A percentile compares a stretch with the other conserved stretches of the same genome.
phyloP scores from a whole-genome alignment of 176 grass and related monocot genomes.

The Rhynchospora breviuscula region DNA sequence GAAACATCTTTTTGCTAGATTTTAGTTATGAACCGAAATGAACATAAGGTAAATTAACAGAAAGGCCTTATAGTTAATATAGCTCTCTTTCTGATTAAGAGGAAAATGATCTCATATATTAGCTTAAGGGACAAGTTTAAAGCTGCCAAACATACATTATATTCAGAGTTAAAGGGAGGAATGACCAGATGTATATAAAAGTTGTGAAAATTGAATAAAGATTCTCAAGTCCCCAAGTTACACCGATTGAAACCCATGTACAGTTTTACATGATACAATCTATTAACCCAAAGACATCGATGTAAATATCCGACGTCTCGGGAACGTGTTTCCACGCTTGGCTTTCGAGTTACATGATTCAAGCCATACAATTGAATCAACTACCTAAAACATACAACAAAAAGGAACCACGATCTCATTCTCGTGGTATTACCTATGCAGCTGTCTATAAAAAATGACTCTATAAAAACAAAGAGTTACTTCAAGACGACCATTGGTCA shows the following conservation, averaged over 20 bases:
- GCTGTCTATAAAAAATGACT: constrained; percentile 15
- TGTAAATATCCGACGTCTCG: constrained; percentile 3
- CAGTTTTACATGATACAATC: constrained; percentile 15
- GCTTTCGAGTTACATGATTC: constrained; percentile 16
- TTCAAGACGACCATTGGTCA: constrained; percentile 71
- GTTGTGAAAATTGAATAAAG: neutral
- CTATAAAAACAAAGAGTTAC: constrained; percentile 14
- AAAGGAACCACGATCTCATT: neutral
- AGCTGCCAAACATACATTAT: neutral
- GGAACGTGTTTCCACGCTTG: neutral
- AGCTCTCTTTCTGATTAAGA: no score
- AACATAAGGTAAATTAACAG: no score
- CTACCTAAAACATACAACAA: constrained; percentile 26
- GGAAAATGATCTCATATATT: no score
- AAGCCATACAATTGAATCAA: constrained; percentile 41
- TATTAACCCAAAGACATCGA: constrained; percentile 11
- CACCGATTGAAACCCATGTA: constrained; percentile 9
- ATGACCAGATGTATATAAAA: neutral
- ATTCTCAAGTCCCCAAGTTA: constrained; percentile 4
- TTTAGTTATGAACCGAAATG: no score
- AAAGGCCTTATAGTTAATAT: no score
- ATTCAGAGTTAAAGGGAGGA: neutral
- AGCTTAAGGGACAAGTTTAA: neutral
- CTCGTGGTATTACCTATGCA: constrained; percentile 24
- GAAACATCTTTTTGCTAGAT: no score